A percentile compares a stretch with the other conserved stretches of the same genome.
phyloP scores from a whole-genome alignment of 345 rosid species.

The Firmiana major region DNA sequence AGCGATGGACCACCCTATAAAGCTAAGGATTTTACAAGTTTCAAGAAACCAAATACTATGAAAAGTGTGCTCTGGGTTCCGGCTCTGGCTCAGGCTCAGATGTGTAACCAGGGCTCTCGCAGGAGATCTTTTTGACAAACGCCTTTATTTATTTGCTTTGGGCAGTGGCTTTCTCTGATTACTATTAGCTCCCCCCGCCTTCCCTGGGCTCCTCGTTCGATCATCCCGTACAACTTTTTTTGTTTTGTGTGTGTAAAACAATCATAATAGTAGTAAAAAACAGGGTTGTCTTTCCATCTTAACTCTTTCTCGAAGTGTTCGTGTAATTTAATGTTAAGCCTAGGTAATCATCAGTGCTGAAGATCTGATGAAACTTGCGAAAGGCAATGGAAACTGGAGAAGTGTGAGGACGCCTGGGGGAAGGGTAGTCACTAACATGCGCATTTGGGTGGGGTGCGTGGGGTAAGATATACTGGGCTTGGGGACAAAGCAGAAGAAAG shows the following conservation, averaged over 20 bases:
- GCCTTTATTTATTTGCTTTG: background rate
- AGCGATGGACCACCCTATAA: slow-evolving; percentile 2
- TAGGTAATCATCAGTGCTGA: background rate
- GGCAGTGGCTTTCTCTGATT: background rate
- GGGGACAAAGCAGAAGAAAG: background rate
- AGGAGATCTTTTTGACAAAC: slow-evolving; percentile 4
- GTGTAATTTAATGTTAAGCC: too few species aligned
- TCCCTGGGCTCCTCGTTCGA: slow-evolving; percentile 23
- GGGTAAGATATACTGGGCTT: background rate
- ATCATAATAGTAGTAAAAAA: background rate
- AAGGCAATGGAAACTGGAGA: slow-evolving; percentile 1
- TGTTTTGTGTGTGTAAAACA: background rate
- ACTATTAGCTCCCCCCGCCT: slow-evolving; percentile 30
- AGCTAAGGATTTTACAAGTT: background rate
- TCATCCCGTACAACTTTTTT: background rate
- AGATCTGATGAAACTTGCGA: slow-evolving; percentile 32
- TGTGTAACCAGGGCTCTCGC: background rate
- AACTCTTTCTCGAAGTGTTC: background rate
- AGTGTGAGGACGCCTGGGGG: background rate
- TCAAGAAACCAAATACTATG: background rate
- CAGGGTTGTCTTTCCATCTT: too few species aligned
- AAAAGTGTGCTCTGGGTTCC: slow-evolving; percentile 8
- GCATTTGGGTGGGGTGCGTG: slow-evolving; percentile 18
- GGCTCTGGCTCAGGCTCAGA: too few species aligned
- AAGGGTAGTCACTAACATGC: slow-evolving; percentile 14